These are phyloP conservation scores for Phaeosphaeria sp. DNA, from an alignment of 2,329 filamentous ascomycete genomes.

Conservation along the genomic window DNA sequence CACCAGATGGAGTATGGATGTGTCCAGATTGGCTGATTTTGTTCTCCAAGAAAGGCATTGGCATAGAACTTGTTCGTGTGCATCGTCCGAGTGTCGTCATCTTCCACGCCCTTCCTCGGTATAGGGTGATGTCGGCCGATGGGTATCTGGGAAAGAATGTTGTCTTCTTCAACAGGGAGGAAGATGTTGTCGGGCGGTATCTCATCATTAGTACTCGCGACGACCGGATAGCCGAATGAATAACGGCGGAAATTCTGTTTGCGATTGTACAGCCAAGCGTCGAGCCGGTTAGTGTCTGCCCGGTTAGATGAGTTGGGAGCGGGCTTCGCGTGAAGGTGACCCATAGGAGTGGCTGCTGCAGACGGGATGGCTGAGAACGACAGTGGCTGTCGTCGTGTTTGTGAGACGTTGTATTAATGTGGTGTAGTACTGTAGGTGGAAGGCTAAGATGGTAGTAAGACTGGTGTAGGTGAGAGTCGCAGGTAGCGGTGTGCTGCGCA, in stretches of 20 bases:
- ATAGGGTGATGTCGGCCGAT: constrained; percentile 51
- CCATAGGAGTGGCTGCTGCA: neutral
- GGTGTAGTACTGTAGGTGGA: neutral
- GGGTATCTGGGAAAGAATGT: constrained; percentile 51
- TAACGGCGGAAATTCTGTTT: constrained; percentile 12
- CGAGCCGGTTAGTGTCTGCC: neutral
- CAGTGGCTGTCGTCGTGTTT: neutral
- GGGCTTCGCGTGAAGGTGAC: neutral
- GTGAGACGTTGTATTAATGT: neutral
- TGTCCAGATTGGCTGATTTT: constrained; percentile 73
- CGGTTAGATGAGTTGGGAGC: neutral
- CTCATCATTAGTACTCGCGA: constrained; percentile 2
- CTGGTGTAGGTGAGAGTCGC: neutral
- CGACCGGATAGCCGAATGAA: constrained; percentile 13
- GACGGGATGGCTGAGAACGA: neutral
- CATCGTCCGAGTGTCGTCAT: constrained; percentile 55
- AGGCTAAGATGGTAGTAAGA: neutral
- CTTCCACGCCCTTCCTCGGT: constrained; percentile 46
- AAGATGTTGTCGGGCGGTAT: constrained; percentile 48
- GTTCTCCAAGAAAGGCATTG: constrained; percentile 79
- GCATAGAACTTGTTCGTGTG: constrained; percentile 75
- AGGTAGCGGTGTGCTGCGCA: neutral
- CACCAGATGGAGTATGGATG: constrained; percentile 64
- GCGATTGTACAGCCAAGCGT: neutral
- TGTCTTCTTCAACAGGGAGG: constrained; percentile 48